Evolutionary conservation across 352 stramenopile genomes (phyloP), one percentile per base, ranked within the genome.

Genomic region (Phytopythium delawarense): DNA sequence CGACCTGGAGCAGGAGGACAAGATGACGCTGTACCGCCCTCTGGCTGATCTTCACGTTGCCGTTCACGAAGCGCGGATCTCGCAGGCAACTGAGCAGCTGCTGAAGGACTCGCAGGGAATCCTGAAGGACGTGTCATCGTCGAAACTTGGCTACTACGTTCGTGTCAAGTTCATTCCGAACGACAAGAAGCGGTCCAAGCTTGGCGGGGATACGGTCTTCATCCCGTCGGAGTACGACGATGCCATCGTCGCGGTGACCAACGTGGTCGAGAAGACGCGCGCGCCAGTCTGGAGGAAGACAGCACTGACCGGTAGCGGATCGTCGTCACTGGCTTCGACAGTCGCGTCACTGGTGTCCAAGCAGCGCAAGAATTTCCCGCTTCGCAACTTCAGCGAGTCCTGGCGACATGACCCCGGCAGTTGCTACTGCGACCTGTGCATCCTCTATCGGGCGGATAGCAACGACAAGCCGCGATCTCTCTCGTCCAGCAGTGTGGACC

Each of bases 161-260:
- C 75, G 75, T 12, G 84, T 92, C 54, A 90, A 88, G 57, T 95
- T 91, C 62, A 69, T 84, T 7, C 86, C 86, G 13, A 95, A 95
- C 57, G 86, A 95, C 67, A 68, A 64, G 52, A 89, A 79, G 42
- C 63, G 73, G 21, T 77, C 64, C 0, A 72, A 83, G 34, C 42
- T 59, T 28, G 50, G 71, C 7, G 70, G 76, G 12, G 78, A 87
- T 40, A 80, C 83, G 32, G 72, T 84, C 7, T 82, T 93, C 25
- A 81, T 88, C 12, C 76, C 81, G 32, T 95, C 82, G 4, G 75
- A 66, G 2, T 92, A 81, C 57, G 72, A 79, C 4, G 79, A 92
- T 59, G 75, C 75, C 25, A 78, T 81, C 56, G 65, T 95, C n/a
- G 84, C 84, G 11, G 89, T 79, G 68, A 95, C 86, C 18, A 76